Evolutionary conservation across 177 flowering plant species (phyloP).

Genomic region (Vitis hybrid): DNA sequence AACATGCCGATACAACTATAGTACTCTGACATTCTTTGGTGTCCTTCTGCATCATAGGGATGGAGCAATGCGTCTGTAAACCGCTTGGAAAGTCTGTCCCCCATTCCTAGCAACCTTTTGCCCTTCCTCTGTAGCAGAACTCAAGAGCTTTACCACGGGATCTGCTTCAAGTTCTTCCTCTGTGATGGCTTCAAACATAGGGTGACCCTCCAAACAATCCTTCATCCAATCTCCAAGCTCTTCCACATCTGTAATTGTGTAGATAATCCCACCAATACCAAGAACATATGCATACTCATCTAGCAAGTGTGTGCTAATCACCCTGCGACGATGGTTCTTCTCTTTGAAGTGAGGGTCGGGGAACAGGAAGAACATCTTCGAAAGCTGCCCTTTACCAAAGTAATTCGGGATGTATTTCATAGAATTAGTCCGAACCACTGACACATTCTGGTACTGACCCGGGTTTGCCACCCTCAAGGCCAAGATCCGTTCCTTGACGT

Average conservation of each 20-base stretch:
- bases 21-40: too few species aligned
- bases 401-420: slow-evolving; percentile 96
- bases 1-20: too few species aligned
- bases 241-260: slow-evolving; percentile 92
- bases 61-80: slow-evolving; percentile 55
- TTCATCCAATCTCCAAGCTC: slow-evolving; percentile 96
- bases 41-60: slow-evolving; percentile 6
- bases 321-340: slow-evolving; percentile 89
- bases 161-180: slow-evolving; percentile 64
- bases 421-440: slow-evolving; percentile 89
- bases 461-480: slow-evolving; percentile 67
- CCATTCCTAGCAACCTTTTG: slow-evolving; percentile 89
- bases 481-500: slow-evolving; percentile 79
- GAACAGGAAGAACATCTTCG: slow-evolving; percentile 92
- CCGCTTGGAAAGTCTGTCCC: slow-evolving; percentile 79
- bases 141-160: slow-evolving; percentile 70
- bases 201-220: slow-evolving; percentile 70
- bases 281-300: slow-evolving; percentile 91
- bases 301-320: slow-evolving; percentile 73
- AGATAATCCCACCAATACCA: slow-evolving; percentile 78
- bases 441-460: slow-evolving; percentile 76
- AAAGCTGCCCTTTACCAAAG: slow-evolving; percentile 78
- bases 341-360: slow-evolving; percentile 99
- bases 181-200: slow-evolving; percentile 71
- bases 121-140: slow-evolving; percentile 89